Evolutionary conservation across 73 alveolate genomes (phyloP), one percentile per base, ranked within the genome.

Genomic region (Paraurostyla sp.): DNA sequence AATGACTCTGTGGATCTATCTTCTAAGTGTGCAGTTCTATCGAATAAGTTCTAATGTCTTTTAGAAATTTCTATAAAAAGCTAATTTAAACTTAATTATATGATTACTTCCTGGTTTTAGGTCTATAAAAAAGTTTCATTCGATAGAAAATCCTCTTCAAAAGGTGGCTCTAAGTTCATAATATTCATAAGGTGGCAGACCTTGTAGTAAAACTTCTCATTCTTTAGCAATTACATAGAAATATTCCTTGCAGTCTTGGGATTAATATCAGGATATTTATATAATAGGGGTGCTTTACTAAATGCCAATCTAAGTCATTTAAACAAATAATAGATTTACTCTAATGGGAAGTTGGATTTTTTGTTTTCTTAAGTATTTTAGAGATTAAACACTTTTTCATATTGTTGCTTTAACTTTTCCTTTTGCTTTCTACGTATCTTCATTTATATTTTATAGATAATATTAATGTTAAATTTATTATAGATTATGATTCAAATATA

Each of bases 181-280:
- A 87, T 16, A 29, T 87, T 87, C 93, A 87, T 75, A 43, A 87
- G 43, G 59, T 87, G 93, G 45, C 93, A 87, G 9, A 87, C 83
- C 41, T 87, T 87, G 25, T 75, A 57, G 71, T 71, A 87, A 41
- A 87, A 57, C 13, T 57, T 45, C 23, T 60, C 75, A 69, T 87
- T 76, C 15, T 73, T 32, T 18, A 87, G 9, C 59, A 63, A 22
- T 15, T 54, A 22, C 30, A 69, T n/a, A 18, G 89, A 71, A 35
- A 87, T 75, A 52, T 87, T 87, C 16, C 50, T 33, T 0, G 62
- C 76, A 0, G 93, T 87, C 32, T 75, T 71, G 13, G 93, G 89
- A 62, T 73, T 87, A 4, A 58, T 80, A n/a, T 75, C 89, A 52
- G 93, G 93, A 36, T 87, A 87, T 25, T 56, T 46, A 68, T 87